Evolutionary conservation across 202 grass and related monocot genomes (phyloP), one percentile per base, ranked within the genome.

Genomic region (Carex sylvatica): DNA sequence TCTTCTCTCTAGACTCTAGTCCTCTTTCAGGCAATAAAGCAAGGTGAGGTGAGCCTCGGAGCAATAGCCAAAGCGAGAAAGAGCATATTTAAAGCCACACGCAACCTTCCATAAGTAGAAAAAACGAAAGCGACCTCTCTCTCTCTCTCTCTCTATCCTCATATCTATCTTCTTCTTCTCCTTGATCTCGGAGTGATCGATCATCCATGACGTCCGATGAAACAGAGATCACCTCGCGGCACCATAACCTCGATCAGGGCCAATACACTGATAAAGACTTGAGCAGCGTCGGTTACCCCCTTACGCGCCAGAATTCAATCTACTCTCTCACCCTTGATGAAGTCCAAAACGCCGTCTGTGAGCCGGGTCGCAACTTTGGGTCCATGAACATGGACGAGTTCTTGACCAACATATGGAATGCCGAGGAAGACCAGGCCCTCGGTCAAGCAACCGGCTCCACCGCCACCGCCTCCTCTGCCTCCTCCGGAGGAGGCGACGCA

Each of bases 331-430:
- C 91, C 5, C 64, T 93, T n/a, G 92, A 95, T 59, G 91, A 99
- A 83, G 85, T 99, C 44, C 93, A 90, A 77, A 91, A 67, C 80
- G 88, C 96, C 42, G 59, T 95, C 11, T 95, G 89, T 83, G 89
- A 99, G 78, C 83, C 89, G 1, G 89, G 93, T 1, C 90, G 91
- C 83, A 92, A 91, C 35, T 92, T 99, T 59, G 96, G 88, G 18
- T 96, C 93, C 78, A 99, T 99, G 91, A 96, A 99, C 88, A 99
- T 99, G 93, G 96, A 99, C 28, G 93, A 99, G 82, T 99, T 99
- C 89, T 71, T 99, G 70, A 85, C 85, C 67, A 96, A 93, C 83
- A 99, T 99, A 74, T 96, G 96, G 93, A 99, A 96, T 74, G 93
- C 85, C 9, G 91, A 99, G 79, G 96, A 99, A 78, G 91, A 90